phyloP scores from a whole-genome alignment of 2,329 filamentous ascomycete genomes.

The Penicillium vulpinum region DNA sequence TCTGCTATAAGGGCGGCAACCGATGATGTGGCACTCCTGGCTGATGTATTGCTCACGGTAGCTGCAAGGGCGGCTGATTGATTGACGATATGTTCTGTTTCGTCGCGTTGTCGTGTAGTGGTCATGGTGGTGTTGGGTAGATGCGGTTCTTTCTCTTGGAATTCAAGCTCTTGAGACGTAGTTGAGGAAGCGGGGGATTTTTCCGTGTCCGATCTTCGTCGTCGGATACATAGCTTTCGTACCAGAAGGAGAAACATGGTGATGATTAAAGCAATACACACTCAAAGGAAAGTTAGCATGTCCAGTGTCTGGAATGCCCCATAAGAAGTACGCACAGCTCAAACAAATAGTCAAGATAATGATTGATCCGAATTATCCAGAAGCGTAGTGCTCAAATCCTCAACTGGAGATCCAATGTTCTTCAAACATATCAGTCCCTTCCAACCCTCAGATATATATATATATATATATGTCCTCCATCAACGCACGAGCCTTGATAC shows the following conservation, averaged over 20 bases:
- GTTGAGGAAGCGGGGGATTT: not conserved
- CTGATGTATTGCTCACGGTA: slow-evolving; percentile 8
- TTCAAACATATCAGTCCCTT: not conserved
- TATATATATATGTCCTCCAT: not conserved
- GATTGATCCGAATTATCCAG: not conserved
- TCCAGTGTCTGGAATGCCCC: too few relatives aligned
- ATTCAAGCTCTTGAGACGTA: not conserved
- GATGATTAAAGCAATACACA: not conserved
- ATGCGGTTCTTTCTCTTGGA: not conserved
- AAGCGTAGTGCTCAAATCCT: not conserved
- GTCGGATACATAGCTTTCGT: slow-evolving; percentile 4
- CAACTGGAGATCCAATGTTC: not conserved
- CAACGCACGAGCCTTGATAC: not conserved
- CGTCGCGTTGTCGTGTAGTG: not conserved
- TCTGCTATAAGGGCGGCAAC: not conserved
- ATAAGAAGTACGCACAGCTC: not conserved
- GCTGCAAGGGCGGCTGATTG: slow-evolving; percentile 15
- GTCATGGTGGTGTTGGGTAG: not conserved
- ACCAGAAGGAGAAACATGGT: slow-evolving; percentile 6
- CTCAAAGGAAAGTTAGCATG: not conserved
- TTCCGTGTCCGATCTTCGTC: not conserved
- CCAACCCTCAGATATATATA: not conserved
- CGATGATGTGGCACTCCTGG: not conserved
- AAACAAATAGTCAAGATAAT: not conserved
- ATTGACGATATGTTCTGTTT: slow-evolving; percentile 14